A percentile compares a stretch with the other conserved stretches of the same genome.
These are phyloP conservation scores for Pythium coloratum DNA, from an alignment of 352 stramenopile species.

Conservation along the genomic window DNA sequence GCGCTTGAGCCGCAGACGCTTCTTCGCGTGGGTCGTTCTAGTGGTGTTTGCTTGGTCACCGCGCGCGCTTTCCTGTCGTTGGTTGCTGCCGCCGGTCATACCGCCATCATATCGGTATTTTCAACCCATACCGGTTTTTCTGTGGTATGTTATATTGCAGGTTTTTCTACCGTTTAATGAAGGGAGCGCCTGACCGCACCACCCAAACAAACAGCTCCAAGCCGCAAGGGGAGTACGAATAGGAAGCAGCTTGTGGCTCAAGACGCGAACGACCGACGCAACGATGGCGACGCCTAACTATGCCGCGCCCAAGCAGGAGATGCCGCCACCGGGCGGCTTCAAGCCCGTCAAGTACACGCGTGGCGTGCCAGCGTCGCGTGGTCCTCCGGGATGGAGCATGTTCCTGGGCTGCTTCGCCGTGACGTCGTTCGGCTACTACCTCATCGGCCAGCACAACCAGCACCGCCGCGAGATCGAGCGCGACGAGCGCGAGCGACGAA, in stretches of 20 bases:
- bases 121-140: slow-evolving; percentile 2
- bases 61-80: slow-evolving; percentile 12
- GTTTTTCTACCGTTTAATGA: slow-evolving; percentile 12
- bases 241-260: background rate
- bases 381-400: slow-evolving; percentile 75
- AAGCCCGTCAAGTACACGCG: slow-evolving; percentile 64
- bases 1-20: background rate
- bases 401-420: slow-evolving; percentile 75
- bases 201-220: slow-evolving; percentile 23
- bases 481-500: slow-evolving; percentile 92
- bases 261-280: slow-evolving; percentile 1
- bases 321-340: slow-evolving; percentile 80
- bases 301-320: slow-evolving; percentile 73
- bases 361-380: slow-evolving; percentile 61
- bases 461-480: slow-evolving; percentile 53
- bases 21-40: background rate
- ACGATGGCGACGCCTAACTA: slow-evolving; percentile 85
- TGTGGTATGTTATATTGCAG: slow-evolving; percentile 5
- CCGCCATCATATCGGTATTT: slow-evolving; percentile 15
- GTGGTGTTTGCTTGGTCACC: background rate
- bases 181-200: slow-evolving; percentile 27
- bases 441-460: slow-evolving; percentile 81
- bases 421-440: slow-evolving; percentile 73
- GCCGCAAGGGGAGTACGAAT: background rate
- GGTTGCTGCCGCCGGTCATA: slow-evolving; percentile 21